Evolutionary conservation across 768 basidiomycete species (phyloP).

Genomic region (Suillus variegatus): DNA sequence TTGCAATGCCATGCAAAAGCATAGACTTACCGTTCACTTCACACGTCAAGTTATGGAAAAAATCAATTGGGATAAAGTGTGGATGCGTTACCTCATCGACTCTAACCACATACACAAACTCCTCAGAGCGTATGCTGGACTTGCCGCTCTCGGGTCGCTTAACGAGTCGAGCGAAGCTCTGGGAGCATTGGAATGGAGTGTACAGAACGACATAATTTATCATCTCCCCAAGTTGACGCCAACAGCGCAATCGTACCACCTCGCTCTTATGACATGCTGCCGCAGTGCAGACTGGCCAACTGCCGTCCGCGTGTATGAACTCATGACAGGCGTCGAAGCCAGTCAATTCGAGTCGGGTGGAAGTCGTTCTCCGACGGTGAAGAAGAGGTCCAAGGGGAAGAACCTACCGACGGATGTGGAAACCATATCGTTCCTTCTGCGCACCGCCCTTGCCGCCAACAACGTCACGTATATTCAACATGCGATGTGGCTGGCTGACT

Average conservation of each 20-base stretch:
- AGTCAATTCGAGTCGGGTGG: slow-evolving; percentile 51
- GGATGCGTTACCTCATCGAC: slow-evolving; percentile 44
- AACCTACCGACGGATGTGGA: slow-evolving; percentile 51
- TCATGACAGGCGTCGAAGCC: slow-evolving; percentile 69
- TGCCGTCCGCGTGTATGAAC: slow-evolving; percentile 58
- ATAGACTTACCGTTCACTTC: slow-evolving; percentile 54
- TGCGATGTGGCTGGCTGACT: slow-evolving; percentile 56
- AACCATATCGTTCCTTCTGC: slow-evolving; percentile 56
- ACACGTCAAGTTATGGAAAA: slow-evolving; percentile 57
- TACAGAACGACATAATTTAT: slow-evolving; percentile 52
- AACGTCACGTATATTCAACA: slow-evolving; percentile 57
- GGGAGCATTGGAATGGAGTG: slow-evolving; percentile 68
- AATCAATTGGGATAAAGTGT: slow-evolving; percentile 20
- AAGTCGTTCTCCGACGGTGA: slow-evolving; percentile 38
- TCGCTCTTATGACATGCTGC: slow-evolving; percentile 67
- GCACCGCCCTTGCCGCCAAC: slow-evolving; percentile 55
- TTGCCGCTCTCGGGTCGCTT: slow-evolving; percentile 41
- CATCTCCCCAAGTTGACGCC: slow-evolving; percentile 43
- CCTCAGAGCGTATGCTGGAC: slow-evolving; percentile 49
- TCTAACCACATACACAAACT: slow-evolving; percentile 61
- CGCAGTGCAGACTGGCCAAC: slow-evolving; percentile 62
- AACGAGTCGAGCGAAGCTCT: slow-evolving; percentile 50
- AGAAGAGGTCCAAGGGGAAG: slow-evolving; percentile 44
- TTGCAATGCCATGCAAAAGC: slow-evolving; percentile 52
- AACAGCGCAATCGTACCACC: slow-evolving; percentile 49